These are phyloP conservation scores for Suhomyces tanzawaensis DNA, from an alignment of 805 yeast species.

Conservation along the genomic window DNA sequence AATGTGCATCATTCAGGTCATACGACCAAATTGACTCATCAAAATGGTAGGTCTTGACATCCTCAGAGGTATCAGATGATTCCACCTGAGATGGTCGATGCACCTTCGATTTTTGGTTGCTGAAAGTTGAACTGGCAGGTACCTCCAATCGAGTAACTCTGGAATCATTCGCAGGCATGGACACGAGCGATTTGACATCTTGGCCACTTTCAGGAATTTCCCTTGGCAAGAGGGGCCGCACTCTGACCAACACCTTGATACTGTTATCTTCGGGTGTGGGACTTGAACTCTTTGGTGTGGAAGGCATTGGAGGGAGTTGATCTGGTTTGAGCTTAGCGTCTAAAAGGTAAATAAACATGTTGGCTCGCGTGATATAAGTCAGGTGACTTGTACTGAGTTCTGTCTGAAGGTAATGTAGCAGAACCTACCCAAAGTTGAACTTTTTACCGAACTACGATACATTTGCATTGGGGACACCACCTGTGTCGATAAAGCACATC, in stretches of 20 bases:
- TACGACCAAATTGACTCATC: slow-evolving; percentile 54
- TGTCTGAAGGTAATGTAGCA: too few species aligned
- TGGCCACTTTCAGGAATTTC: slow-evolving; percentile 21
- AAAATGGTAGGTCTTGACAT: slow-evolving; percentile 42
- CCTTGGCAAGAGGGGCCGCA: slow-evolving; percentile 42
- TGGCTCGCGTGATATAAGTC: neutral
- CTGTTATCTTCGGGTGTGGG: slow-evolving; percentile 19
- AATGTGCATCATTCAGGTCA: slow-evolving; percentile 28
- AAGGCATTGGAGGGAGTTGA: too few species aligned
- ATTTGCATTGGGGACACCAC: too few species aligned
- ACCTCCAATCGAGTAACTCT: slow-evolving; percentile 17
- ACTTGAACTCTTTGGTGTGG: too few species aligned
- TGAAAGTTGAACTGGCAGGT: slow-evolving; percentile 22
- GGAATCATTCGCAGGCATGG: slow-evolving; percentile 28
- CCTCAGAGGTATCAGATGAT: slow-evolving; percentile 10
- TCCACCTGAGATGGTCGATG: neutral
- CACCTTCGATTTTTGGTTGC: slow-evolving; percentile 3
- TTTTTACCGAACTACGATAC: too few species aligned
- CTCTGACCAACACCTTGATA: slow-evolving; percentile 52
- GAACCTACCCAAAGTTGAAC: too few species aligned
- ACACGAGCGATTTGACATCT: slow-evolving; percentile 20
- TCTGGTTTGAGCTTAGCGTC: neutral
- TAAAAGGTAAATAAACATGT: neutral
- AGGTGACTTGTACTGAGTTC: neutral
- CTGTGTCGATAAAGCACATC: too few species aligned